These are phyloP conservation scores for Colletotrichum cereale DNA, from an alignment of 2,329 filamentous ascomycete species.

Conservation along the genomic window DNA sequence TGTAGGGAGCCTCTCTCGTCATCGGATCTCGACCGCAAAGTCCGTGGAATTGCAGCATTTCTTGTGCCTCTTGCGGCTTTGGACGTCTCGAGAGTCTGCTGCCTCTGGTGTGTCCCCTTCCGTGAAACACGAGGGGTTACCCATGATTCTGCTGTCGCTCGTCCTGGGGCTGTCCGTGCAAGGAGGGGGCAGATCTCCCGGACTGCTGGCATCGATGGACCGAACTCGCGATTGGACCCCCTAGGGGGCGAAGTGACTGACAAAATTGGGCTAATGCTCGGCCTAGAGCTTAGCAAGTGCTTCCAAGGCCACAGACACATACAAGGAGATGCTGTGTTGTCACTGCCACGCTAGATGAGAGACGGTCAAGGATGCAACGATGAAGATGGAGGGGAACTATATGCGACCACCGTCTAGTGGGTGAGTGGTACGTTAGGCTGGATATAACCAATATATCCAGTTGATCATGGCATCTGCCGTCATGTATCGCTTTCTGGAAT, in stretches of 20 bases:
- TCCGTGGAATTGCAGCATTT: slow-evolving; percentile 7
- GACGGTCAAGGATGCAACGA: slow-evolving; percentile 13
- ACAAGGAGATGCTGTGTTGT: not conserved
- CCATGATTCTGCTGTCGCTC: slow-evolving; percentile 32
- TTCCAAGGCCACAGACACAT: not conserved
- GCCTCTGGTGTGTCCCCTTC: slow-evolving; percentile 12
- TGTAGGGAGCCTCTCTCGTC: slow-evolving; percentile 29
- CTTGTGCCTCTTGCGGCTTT: slow-evolving; percentile 33
- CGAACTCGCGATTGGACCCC: slow-evolving; percentile 33
- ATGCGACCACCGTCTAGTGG: not conserved
- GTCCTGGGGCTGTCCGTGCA: slow-evolving; percentile 33
- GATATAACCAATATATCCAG: not conserved
- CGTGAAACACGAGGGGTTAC: slow-evolving; percentile 36
- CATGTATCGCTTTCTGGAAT: slow-evolving; percentile 12
- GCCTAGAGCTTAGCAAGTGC: not conserved
- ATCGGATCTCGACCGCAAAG: slow-evolving; percentile 26
- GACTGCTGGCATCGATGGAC: slow-evolving; percentile 15
- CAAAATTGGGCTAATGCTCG: slow-evolving; percentile 4
- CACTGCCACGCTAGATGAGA: not conserved
- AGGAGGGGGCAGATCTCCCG: slow-evolving; percentile 22
- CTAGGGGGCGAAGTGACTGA: slow-evolving; percentile 15
- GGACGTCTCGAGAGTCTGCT: slow-evolving; percentile 36
- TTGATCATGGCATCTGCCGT: slow-evolving; percentile 8
- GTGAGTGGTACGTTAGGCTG: not conserved
- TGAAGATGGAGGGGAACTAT: not conserved